A percentile compares a stretch with the other conserved stretches of the same genome.
Evolutionary conservation across 2,329 filamentous ascomycete genomes (phyloP).

Genomic region (Aspergillus tubingensis): DNA sequence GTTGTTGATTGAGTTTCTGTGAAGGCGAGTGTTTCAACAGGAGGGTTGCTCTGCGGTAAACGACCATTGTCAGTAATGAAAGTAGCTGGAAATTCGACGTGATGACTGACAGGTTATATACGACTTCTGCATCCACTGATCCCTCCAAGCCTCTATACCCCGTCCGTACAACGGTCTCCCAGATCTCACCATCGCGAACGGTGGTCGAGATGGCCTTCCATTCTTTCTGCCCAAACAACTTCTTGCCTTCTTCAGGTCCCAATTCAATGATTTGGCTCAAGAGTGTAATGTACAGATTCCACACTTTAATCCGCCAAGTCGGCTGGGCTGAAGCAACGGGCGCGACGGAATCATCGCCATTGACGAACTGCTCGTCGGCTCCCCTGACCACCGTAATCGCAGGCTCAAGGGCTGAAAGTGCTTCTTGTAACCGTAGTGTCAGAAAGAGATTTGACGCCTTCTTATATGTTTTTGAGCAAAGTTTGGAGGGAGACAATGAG

Average conservation of each 20-base stretch:
- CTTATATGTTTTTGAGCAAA: constrained; percentile 84
- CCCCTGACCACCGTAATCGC: constrained; percentile 65
- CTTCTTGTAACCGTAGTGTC: constrained; percentile 88
- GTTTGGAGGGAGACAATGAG: constrained; percentile 62
- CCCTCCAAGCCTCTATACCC: constrained; percentile 88
- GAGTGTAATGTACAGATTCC: constrained; percentile 94
- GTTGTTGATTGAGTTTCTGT: constrained; percentile 81
- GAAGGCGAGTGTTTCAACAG: constrained; percentile 85
- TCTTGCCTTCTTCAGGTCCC: constrained; percentile 85
- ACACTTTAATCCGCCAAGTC: constrained; percentile 87
- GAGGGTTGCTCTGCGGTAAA: constrained; percentile 70
- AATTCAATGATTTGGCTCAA: constrained; percentile 89
- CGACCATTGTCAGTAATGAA: constrained; percentile 8
- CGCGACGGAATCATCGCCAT: constrained; percentile 54
- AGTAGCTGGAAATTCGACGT: constrained; percentile 16
- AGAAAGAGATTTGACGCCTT: constrained; percentile 93
- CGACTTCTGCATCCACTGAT: constrained; percentile 90
- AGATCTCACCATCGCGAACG: constrained; percentile 86
- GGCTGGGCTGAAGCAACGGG: constrained; percentile 79
- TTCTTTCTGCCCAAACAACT: constrained; percentile 78
- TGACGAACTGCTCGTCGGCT: constrained; percentile 42
- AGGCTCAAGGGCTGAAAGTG: constrained; percentile 79
- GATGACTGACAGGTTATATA: constrained; percentile 55
- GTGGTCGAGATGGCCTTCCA: constrained; percentile 82
- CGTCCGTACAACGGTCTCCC: constrained; percentile 86